phyloP scores from a whole-genome alignment of 768 basidiomycete genomes.

The Boletus rubescentipes region DNA sequence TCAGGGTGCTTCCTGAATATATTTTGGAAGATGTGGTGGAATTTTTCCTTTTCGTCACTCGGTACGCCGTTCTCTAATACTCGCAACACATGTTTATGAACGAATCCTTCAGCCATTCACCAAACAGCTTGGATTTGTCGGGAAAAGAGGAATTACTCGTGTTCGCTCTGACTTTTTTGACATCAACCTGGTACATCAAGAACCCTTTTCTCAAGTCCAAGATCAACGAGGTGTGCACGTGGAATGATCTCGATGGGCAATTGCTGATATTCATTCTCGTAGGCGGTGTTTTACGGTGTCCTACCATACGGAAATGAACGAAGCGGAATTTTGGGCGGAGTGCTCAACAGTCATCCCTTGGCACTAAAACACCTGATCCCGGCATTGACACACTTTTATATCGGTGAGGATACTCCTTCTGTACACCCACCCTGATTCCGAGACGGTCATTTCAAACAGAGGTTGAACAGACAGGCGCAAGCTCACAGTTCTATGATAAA shows the following conservation, averaged over 20 bases:
- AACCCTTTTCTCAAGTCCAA: conserved; percentile 97
- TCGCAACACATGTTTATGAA: background rate
- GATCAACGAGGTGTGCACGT: conserved; percentile 75
- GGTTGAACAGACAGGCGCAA: conserved; percentile 96
- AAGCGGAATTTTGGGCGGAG: conserved; percentile 73
- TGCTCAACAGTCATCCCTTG: conserved; percentile 81
- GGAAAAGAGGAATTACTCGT: conserved; percentile 86
- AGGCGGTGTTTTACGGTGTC: conserved; percentile 77
- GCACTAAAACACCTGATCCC: conserved; percentile 89
- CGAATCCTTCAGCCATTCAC: conserved; percentile 48
- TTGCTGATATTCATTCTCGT: conserved; percentile 2
- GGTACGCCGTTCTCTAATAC: conserved; percentile 46
- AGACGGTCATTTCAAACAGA: conserved; percentile 46
- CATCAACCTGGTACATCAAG: conserved; percentile 97
- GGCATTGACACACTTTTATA: conserved; percentile 91
- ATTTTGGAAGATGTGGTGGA: conserved; percentile 92
- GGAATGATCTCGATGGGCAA: background rate
- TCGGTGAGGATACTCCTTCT: conserved; percentile 52
- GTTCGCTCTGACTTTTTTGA: conserved; percentile 88
- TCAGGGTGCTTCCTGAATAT: conserved; percentile 91
- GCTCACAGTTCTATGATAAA: conserved; percentile 99
- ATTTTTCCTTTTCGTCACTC: conserved; percentile 79
- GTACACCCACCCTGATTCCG: background rate
- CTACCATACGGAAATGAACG: conserved; percentile 64
- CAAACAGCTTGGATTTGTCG: conserved; percentile 77